phyloP scores from a whole-genome alignment of 192 early-diverging fungal species.

The Thamnidium elegans region DNA sequence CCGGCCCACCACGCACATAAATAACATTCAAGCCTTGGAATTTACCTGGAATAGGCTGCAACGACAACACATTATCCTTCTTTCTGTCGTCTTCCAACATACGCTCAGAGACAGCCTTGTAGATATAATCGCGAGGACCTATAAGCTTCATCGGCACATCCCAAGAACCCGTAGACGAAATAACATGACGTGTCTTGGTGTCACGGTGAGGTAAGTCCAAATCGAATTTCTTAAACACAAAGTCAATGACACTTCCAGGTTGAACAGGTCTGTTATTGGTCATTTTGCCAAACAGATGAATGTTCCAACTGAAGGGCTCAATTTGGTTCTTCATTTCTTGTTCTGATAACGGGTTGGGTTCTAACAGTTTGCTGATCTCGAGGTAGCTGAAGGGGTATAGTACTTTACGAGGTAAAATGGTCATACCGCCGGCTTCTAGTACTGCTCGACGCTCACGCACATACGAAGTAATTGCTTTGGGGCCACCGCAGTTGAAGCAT shows the following conservation, averaged over 20 bases:
- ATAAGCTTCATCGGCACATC: constrained; percentile 19
- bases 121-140: constrained; percentile 32
- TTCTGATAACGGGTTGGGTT: constrained; percentile 35
- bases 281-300: constrained; percentile 58
- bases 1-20: constrained; percentile 45
- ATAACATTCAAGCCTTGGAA: constrained; percentile 50
- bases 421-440: constrained; percentile 44
- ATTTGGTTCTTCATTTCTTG: constrained; percentile 37
- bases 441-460: constrained; percentile 40
- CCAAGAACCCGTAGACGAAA: constrained; percentile 6
- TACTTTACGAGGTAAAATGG: constrained; percentile 42
- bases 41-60: constrained; percentile 35
- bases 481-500: constrained; percentile 61
- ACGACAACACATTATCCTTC: neutral
- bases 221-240: constrained; percentile 45
- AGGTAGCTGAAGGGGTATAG: constrained; percentile 53
- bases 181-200: constrained; percentile 21
- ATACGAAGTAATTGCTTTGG: constrained; percentile 54
- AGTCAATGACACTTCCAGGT: constrained; percentile 45
- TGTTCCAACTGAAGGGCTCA: constrained; percentile 40
- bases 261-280: constrained; percentile 49
- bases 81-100: constrained; percentile 7
- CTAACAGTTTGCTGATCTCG: constrained; percentile 40
- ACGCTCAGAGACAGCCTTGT: constrained; percentile 13
- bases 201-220: constrained; percentile 42